These are phyloP conservation scores for Pseudogymnoascus sp. DNA, from an alignment of 2,329 filamentous ascomycete species.

Conservation along the genomic window DNA sequence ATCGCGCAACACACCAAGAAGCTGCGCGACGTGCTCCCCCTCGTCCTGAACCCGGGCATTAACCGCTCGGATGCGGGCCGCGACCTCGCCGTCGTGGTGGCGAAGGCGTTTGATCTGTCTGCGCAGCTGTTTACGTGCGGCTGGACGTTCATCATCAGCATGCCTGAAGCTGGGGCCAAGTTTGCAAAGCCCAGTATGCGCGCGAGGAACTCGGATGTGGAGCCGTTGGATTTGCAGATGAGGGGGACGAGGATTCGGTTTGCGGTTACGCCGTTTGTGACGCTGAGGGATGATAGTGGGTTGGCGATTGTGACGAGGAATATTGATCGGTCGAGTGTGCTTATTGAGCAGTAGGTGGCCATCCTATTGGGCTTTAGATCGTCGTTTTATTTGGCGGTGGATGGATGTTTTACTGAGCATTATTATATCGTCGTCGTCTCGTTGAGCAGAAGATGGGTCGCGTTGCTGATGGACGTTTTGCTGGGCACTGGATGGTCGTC, in stretches of 20 bases:
- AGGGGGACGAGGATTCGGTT: slow-evolving; percentile 47
- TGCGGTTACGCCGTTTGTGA: slow-evolving; percentile 48
- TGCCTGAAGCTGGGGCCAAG: slow-evolving; percentile 43
- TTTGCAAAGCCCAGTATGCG: slow-evolving; percentile 44
- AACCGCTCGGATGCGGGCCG: slow-evolving; percentile 32
- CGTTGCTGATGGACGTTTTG: background rate
- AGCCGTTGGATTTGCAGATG: slow-evolving; percentile 39
- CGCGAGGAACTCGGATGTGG: slow-evolving; percentile 32
- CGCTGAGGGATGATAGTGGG: slow-evolving; percentile 42
- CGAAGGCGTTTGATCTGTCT: slow-evolving; percentile 39
- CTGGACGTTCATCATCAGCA: slow-evolving; percentile 39
- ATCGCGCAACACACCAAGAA: slow-evolving; percentile 20
- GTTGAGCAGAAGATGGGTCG: background rate
- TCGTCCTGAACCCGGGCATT: slow-evolving; percentile 33
- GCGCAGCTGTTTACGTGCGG: slow-evolving; percentile 38
- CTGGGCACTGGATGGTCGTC: background rate
- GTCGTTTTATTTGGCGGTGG: background rate
- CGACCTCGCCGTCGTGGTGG: slow-evolving; percentile 33
- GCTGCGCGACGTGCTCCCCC: slow-evolving; percentile 38
- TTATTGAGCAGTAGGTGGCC: background rate
- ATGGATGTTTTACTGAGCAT: background rate
- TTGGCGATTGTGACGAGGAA: slow-evolving; percentile 1
- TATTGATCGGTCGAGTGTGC: background rate
- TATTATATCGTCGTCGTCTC: background rate
- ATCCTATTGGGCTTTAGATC: background rate